Conservation (phyloP, 116 monocot genomes). For the Iris pallida region DNA sequence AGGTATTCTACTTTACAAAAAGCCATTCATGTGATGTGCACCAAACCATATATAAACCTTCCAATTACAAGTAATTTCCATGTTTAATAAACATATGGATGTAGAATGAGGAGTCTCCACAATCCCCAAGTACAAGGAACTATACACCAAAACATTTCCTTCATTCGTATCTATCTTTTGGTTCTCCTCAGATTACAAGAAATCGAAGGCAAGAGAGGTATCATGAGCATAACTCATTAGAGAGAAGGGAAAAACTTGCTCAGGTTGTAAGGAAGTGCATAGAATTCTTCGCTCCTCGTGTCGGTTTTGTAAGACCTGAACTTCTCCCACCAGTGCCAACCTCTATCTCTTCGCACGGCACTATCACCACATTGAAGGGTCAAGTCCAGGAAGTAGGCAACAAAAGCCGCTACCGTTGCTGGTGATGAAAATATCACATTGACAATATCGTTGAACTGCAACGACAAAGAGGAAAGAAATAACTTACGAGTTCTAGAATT, state of each 20-base stretch:
- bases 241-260: conserved; percentile 82
- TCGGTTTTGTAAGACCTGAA: conserved; percentile 63
- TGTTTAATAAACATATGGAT: too few relatives aligned
- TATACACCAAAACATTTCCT: too few relatives aligned
- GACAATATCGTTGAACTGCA: conserved; percentile 85
- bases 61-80: too few relatives aligned
- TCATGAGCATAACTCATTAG: conserved; percentile 11
- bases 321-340: conserved; percentile 89
- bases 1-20: too few relatives aligned
- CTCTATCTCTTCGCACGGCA: conserved; percentile 47
- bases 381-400: conserved; percentile 71
- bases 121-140: too few relatives aligned
- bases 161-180: too few relatives aligned
- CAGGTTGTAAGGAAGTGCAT: conserved; percentile 79
- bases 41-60: too few relatives aligned
- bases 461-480: background rate
- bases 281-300: conserved; percentile 79
- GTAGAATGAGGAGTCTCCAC: too few relatives aligned
- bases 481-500: too few relatives aligned
- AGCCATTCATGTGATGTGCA: too few relatives aligned
- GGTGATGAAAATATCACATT: conserved; percentile 86
- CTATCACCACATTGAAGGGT: conserved; percentile 39
- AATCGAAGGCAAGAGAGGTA: too few relatives aligned
- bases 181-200: too few relatives aligned
- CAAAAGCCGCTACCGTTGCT: conserved; percentile 54